Evolutionary conservation across 2,329 filamentous ascomycete species (phyloP).

Genomic region (Cryphonectria radicalis): DNA sequence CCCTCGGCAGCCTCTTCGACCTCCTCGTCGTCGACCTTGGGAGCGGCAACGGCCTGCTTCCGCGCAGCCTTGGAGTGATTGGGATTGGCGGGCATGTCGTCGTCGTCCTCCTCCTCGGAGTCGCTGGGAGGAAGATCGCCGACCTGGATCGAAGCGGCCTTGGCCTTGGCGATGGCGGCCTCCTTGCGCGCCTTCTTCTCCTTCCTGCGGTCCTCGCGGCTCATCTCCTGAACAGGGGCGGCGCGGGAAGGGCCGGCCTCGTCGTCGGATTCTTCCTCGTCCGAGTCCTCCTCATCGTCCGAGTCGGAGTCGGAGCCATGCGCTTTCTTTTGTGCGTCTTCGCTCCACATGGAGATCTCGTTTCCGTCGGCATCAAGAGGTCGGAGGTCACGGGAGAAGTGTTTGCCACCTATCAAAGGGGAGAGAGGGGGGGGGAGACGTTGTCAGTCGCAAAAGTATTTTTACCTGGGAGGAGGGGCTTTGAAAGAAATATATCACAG

Average conservation of each 20-base stretch:
- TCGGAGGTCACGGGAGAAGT: conserved; percentile 90
- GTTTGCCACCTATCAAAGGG: conserved; percentile 74
- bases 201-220: conserved; percentile 85
- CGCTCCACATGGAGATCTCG: conserved; percentile 84
- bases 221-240: conserved; percentile 54
- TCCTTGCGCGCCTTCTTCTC: conserved; percentile 90
- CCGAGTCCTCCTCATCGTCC: conserved; percentile 52
- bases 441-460: conserved; percentile 27
- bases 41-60: conserved; percentile 56
- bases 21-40: conserved; percentile 26
- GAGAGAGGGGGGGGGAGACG: background rate
- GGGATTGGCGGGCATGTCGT: conserved; percentile 82
- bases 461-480: background rate
- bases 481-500: background rate
- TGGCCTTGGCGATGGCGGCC: conserved; percentile 79
- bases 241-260: conserved; percentile 44
- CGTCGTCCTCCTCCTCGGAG: conserved; percentile 63
- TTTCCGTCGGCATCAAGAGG: conserved; percentile 90
- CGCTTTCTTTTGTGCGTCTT: conserved; percentile 53
- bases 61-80: conserved; percentile 83
- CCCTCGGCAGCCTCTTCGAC: conserved; percentile 58
- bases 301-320: conserved; percentile 55
- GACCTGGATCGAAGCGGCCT: conserved; percentile 72
- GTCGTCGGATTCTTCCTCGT: conserved; percentile 48
- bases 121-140: conserved; percentile 84